A percentile compares a stretch with the other conserved stretches of the same genome.
Evolutionary conservation across 2,329 filamentous ascomycete species (phyloP).

Genomic region (Penicillium sp.): DNA sequence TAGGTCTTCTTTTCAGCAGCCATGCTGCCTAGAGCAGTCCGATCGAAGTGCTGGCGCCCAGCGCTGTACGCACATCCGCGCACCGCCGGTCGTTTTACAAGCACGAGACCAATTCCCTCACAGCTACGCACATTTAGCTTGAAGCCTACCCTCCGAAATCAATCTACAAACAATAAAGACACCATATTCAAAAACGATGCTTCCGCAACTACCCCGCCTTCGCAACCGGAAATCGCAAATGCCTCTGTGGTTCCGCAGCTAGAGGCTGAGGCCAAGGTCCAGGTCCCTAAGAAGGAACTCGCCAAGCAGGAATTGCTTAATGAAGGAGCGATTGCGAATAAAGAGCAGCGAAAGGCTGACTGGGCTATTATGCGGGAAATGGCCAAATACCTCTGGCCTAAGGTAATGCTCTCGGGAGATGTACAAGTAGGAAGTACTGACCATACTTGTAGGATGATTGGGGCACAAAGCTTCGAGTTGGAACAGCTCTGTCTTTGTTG

Average conservation of each 20-base stretch:
- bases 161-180: conserved; percentile 19
- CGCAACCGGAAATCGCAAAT: conserved; percentile 18
- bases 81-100: conserved; percentile 25
- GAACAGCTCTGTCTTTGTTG: conserved; percentile 77
- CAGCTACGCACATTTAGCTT: conserved; percentile 34
- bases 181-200: conserved; percentile 7
- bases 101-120: conserved; percentile 23
- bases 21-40: conserved; percentile 41
- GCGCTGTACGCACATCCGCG: conserved; percentile 26
- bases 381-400: conserved; percentile 94
- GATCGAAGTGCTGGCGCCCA: conserved; percentile 35
- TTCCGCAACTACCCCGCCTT: conserved; percentile 8
- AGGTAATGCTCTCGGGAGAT: conserved; percentile 44
- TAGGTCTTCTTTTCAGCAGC: conserved; percentile 9
- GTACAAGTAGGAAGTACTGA: conserved; percentile 16
- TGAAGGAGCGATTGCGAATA: conserved; percentile 65
- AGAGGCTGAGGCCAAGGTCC: conserved; percentile 23
- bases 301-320: conserved; percentile 60
- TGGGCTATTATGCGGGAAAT: conserved; percentile 99
- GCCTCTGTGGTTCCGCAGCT: conserved; percentile 21
- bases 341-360: conserved; percentile 93
- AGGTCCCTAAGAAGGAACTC: conserved; percentile 50
- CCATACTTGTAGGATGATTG: conserved; percentile 59
- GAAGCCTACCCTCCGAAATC: conserved; percentile 21
- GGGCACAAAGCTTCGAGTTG: conserved; percentile 80